A percentile compares a stretch with the other conserved stretches of the same genome.
Conservation (phyloP, 2,329 filamentous ascomycete species). For the Cercospora sp. region DNA sequence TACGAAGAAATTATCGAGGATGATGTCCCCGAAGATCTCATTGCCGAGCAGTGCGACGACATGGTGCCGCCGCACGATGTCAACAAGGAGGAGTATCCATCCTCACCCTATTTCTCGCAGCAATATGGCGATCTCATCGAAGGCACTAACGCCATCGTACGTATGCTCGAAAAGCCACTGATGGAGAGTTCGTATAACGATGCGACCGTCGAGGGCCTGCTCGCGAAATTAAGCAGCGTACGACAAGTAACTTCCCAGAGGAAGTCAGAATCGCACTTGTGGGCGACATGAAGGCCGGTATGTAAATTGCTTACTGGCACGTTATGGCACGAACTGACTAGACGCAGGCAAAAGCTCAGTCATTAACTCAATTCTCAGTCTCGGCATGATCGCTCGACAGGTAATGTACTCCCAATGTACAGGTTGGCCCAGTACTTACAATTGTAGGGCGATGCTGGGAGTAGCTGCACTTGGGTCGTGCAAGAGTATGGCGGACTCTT, state of each 20-base stretch:
- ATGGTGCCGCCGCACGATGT: neutral
- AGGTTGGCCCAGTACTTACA: neutral
- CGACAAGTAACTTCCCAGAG: neutral
- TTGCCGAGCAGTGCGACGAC: neutral
- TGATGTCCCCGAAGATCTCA: neutral
- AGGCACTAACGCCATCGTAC: neutral
- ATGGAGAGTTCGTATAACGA: neutral
- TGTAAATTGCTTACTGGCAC: neutral
- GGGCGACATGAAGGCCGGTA: constrained; percentile 28
- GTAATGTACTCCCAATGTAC: neutral
- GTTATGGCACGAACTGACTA: neutral
- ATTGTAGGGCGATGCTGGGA: constrained; percentile 22
- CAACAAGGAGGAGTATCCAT: neutral
- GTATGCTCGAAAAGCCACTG: neutral
- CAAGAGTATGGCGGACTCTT: constrained; percentile 22
- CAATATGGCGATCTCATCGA: neutral
- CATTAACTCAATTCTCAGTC: constrained; percentile 30
- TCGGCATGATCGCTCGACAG: constrained; percentile 28
- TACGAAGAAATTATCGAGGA: neutral
- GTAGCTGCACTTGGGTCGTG: constrained; percentile 27
- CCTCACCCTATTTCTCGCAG: neutral
- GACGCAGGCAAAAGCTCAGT: constrained; percentile 25
- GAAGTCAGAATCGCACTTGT: constrained; percentile 14
- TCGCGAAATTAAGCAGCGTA: neutral
- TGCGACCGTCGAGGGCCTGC: neutral